Percentiles rank a stretch among this genome's conserved stretches.
These are phyloP conservation scores for Rossbeevera mucosa DNA, from an alignment of 768 basidiomycete genomes.

Conservation along the genomic window DNA sequence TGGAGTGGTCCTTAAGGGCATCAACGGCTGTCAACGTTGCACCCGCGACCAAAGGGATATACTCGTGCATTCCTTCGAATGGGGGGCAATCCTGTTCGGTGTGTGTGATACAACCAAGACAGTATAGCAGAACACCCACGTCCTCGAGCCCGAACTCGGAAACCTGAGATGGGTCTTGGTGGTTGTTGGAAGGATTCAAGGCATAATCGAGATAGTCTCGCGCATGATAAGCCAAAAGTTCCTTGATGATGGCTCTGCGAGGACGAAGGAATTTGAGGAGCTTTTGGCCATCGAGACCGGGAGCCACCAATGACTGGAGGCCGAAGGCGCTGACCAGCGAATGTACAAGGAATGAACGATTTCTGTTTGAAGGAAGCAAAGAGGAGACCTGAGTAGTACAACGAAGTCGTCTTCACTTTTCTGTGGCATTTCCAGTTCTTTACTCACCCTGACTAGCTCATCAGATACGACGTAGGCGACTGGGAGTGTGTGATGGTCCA, in stretches of 20 bases:
- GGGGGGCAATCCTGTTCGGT: conserved; percentile 70
- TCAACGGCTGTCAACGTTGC: conserved; percentile 72
- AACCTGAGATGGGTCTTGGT: conserved; percentile 16
- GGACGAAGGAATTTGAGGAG: conserved; percentile 50
- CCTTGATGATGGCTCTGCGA: conserved; percentile 46
- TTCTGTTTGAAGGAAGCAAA: conserved; percentile 64
- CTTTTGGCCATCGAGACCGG: conserved; percentile 15
- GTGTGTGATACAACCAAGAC: neutral
- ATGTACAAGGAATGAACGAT: conserved; percentile 64
- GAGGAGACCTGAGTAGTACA: conserved; percentile 40
- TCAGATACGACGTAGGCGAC: conserved; percentile 55
- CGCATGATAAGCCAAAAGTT: conserved; percentile 66
- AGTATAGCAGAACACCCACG: conserved; percentile 31
- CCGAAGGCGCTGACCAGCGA: conserved; percentile 52
- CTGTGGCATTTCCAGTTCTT: neutral
- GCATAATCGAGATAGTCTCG: conserved; percentile 64
- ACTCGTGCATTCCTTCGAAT: conserved; percentile 65
- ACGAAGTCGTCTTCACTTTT: neutral
- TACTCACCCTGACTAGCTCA: conserved; percentile 48
- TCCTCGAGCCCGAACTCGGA: conserved; percentile 58
- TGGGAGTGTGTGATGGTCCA: conserved; percentile 9
- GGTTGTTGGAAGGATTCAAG: conserved; percentile 33
- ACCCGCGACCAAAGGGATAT: conserved; percentile 70
- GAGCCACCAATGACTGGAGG: conserved; percentile 36
- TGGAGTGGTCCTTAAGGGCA: conserved; percentile 45